These are phyloP conservation scores for Sideroxylon spinosum DNA, from an alignment of 179 eudicot species.

Conservation along the genomic window DNA sequence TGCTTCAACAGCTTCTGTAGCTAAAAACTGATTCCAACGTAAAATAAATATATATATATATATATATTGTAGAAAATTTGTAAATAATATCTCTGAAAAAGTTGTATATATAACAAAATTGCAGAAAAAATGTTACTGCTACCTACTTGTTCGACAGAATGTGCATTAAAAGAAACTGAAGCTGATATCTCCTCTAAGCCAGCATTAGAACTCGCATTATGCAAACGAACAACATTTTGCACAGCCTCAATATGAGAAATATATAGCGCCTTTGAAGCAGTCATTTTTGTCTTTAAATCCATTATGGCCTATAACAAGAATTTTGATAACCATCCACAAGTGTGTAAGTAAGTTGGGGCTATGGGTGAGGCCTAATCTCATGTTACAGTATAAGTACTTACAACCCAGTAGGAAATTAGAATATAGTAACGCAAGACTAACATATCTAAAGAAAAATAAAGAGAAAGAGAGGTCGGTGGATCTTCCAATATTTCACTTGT, in stretches of 20 bases:
- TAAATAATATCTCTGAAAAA: too few relatives aligned
- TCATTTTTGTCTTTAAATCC: conserved; percentile 67
- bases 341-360: not conserved
- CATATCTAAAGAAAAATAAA: not conserved
- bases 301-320: conserved; percentile 43
- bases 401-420: not conserved
- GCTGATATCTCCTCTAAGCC: conserved; percentile 77
- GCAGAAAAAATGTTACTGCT: conserved; percentile 5
- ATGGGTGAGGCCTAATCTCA: not conserved
- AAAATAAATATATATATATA: not conserved
- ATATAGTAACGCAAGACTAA: not conserved
- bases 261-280: conserved; percentile 51
- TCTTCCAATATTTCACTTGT: conserved; percentile 6
- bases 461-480: not conserved
- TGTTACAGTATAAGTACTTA: not conserved
- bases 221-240: conserved; percentile 89
- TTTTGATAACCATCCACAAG: conserved; percentile 3
- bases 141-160: conserved; percentile 59
- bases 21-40: conserved; percentile 45
- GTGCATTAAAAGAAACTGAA: conserved; percentile 52
- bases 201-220: conserved; percentile 75
- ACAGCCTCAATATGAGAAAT: conserved; percentile 83
- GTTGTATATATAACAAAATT: too few relatives aligned
- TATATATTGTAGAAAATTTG: too few relatives aligned
- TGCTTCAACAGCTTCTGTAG: conserved; percentile 57